Evolutionary conservation across 2,329 filamentous ascomycete genomes (phyloP), one percentile per base, ranked within the genome.

Genomic region (Pestalotiopsis sp.): DNA sequence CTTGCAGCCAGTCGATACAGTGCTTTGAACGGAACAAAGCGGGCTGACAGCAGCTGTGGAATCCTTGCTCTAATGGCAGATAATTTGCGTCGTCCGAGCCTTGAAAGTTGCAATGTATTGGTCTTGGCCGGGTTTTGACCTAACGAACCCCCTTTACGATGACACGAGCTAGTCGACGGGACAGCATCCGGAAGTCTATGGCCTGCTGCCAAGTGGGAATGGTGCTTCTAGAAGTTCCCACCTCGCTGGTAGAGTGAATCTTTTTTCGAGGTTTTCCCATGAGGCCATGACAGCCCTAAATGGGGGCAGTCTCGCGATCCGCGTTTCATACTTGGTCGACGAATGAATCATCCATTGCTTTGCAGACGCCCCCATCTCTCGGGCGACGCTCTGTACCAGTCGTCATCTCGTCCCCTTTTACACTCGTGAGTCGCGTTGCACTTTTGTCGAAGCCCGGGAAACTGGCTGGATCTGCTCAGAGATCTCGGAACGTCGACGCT

Each of bases 171-270:
- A 66, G 56, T 38, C 41, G 49, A 67, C 66, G 58, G 66, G 66
- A 67, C 20, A 38, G 20, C 31, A 39, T 39, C 20, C 49, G 56
- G 56, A 25, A 25, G 20, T 63, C 61, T 58, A 58, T 63, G 58
- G 62, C 25, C 52, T 36, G 25, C 56, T 45, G 13, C 17, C 64
- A 11, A 66, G 39, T 27, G 31, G 64, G 64, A 66, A 66, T 59
- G n/a, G 56, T 56, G n/a, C 61, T 66, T 66, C 64, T 66, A 66
- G 64, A 66, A 66, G 56, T 59, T 66, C 64, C 64, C 52, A 36
- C 56, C 58, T 39, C 56, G n/a, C 31, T 36, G 56, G 39, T 60
- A 66, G 41, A 25, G 20, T 25, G n/a, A 52, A 38, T 57, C 25
- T 38, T 38, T 38, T 38, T 38, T 36, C 11, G 20, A 45, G 7